Percentiles rank a stretch among this genome's conserved stretches.
These are phyloP conservation scores for Aureobasidium leucospermi DNA, from an alignment of 2,329 filamentous ascomycete genomes.

Conservation along the genomic window DNA sequence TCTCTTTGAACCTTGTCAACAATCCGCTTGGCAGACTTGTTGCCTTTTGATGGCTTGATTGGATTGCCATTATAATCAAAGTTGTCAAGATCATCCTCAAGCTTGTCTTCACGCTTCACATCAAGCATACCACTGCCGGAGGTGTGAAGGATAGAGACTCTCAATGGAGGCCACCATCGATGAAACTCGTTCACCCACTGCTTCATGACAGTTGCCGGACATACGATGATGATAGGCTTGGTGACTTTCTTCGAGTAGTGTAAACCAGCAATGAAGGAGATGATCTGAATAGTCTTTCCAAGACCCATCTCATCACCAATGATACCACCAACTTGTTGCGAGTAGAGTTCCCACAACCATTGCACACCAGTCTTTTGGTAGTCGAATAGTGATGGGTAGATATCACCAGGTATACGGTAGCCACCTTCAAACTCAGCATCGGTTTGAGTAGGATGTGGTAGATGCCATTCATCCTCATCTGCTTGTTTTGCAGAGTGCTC, in stretches of 20 bases:
- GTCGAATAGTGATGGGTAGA: conserved; percentile 85
- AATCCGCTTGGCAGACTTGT: conserved; percentile 68
- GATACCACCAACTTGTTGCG: conserved; percentile 85
- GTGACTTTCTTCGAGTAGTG: conserved; percentile 83
- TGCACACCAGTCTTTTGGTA: conserved; percentile 97
- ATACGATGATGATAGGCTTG: conserved; percentile 84
- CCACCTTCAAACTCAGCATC: conserved; percentile 70
- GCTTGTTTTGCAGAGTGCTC: conserved; percentile 26
- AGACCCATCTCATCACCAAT: conserved; percentile 97
- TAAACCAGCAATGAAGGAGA: conserved; percentile 78
- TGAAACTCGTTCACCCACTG: conserved; percentile 99
- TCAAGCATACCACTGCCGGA: conserved; percentile 97
- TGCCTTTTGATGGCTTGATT: conserved; percentile 43
- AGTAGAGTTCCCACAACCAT: conserved; percentile 89
- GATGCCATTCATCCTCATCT: conserved; percentile 63
- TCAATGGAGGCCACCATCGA: conserved; percentile 97
- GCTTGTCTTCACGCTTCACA: conserved; percentile 51
- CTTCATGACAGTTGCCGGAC: conserved; percentile 86
- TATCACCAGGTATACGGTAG: conserved; percentile 80
- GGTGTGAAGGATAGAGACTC: conserved; percentile 89
- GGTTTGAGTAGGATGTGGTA: conserved; percentile 73
- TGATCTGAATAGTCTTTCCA: conserved; percentile 83
- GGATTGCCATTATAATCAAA: conserved; percentile 31
- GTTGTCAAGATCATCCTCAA: conserved; percentile 57
- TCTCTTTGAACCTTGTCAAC: conserved; percentile 74